Evolutionary conservation across 1,284 basidiomycete genomes (phyloP), one percentile per base, ranked within the genome.

Genomic region (Lignosus rhinocerotis): DNA sequence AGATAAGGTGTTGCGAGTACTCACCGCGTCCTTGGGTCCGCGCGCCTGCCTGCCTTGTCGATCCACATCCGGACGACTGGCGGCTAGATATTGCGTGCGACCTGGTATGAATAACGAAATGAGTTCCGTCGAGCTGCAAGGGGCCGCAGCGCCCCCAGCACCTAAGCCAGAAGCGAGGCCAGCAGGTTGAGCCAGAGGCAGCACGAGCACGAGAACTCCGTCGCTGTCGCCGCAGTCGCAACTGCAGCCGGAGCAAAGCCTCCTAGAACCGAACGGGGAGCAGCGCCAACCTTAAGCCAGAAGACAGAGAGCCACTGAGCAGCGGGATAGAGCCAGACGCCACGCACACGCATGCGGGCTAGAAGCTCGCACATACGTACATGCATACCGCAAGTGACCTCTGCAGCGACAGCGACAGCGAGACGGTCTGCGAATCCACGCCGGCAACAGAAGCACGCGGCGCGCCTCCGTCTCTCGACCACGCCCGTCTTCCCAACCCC

Each of bases 61-160:
- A 30, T 4, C 41, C 21, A 46, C 32, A 56, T 56, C 42, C 47
- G 55, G 55, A 42, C 33, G 42, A 38, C 55, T n/a, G 34, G 48
- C 48, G 48, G 47, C 55, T 56, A 56, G 55, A 51, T 56, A 43
- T 7, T n/a, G 31, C 55, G 42, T 38, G 17, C 17, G 19, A n/a
- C 30, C 11, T 14, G 44, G 9, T 4, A 42, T 42, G 39, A 42
- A 42, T 42, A 38, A 51, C 19, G 10, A n/a, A 52, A 52, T 41
- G 14, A 39, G 36, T 42, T 10, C 41, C 32, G 16, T 14, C 41
- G 41, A 21, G 31, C 39, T 44, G 51, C 43, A 42, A 42, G 32
- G 36, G n/a, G 32, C 51, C 49, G 53, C 55, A 56, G 48, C 48
- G 55, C 48, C 55, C 42, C 48, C 38, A 51, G 55, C 48, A 42